Percentiles rank a stretch among this genome's conserved stretches.
These are phyloP conservation scores for Alisma plantagoaquatica DNA, from an alignment of 106 monocot genomes.

Conservation along the genomic window DNA sequence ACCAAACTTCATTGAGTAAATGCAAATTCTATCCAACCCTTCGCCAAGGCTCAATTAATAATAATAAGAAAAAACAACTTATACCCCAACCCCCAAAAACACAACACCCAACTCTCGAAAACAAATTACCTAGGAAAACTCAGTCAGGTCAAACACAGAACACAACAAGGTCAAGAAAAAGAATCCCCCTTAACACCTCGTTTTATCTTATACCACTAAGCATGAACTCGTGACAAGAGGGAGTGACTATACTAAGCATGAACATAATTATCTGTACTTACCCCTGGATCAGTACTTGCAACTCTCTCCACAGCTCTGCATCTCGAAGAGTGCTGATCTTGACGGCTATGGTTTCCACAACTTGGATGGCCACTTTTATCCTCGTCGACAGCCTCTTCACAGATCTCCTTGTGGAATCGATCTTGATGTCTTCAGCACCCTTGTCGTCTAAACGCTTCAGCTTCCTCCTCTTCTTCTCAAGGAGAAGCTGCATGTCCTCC, in stretches of 20 bases:
- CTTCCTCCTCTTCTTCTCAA: constrained; percentile 36
- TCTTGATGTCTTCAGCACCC: constrained; percentile 56
- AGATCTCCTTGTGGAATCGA: constrained; percentile 44
- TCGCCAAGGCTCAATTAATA: too few relatives aligned
- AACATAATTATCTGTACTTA: constrained; percentile 19
- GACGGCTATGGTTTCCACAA: constrained; percentile 53
- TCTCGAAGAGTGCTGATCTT: constrained; percentile 63
- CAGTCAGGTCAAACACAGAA: too few relatives aligned
- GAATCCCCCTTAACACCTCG: too few relatives aligned
- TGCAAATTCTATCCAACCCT: too few relatives aligned
- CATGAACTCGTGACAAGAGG: too few relatives aligned
- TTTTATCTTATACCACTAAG: too few relatives aligned
- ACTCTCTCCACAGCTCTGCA: constrained; percentile 70
- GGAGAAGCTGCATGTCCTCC: constrained; percentile 68
- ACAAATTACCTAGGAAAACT: too few relatives aligned
- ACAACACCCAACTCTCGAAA: too few relatives aligned
- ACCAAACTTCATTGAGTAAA: too few relatives aligned
- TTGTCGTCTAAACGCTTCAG: constrained; percentile 44
- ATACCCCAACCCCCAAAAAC: too few relatives aligned
- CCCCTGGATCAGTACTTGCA: constrained; percentile 57
- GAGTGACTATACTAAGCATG: too few relatives aligned
- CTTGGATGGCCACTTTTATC: constrained; percentile 60
- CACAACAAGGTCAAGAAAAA: too few relatives aligned
- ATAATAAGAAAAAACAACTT: not conserved
- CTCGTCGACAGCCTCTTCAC: constrained; percentile 64